These are phyloP conservation scores for Bertia moriformis DNA, from an alignment of 2,329 filamentous ascomycete genomes.

Conservation along the genomic window DNA sequence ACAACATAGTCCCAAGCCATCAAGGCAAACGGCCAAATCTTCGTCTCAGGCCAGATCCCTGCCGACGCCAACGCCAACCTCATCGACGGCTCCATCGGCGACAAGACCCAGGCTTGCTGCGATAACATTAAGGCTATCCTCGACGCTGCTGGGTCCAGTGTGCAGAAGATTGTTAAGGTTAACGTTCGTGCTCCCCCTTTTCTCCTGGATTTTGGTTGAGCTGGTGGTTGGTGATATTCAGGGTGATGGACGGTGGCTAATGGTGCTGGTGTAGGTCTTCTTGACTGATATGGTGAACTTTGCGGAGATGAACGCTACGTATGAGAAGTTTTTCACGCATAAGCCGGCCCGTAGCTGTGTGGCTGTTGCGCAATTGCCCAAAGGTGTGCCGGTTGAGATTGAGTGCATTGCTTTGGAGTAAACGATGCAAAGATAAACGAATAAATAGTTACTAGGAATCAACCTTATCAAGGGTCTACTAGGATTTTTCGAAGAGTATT, in stretches of 20 bases:
- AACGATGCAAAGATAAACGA: conserved; percentile 4
- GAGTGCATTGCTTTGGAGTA: conserved; percentile 67
- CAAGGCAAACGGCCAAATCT: conserved; percentile 50
- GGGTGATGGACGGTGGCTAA: no score
- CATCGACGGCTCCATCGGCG: conserved; percentile 41
- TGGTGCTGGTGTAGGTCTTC: conserved; percentile 40
- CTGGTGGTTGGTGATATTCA: not conserved
- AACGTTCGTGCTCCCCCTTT: conserved; percentile 25
- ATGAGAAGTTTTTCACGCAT: conserved; percentile 68
- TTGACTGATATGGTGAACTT: conserved; percentile 85
- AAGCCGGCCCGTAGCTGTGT: conserved; percentile 80
- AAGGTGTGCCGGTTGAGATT: conserved; percentile 77
- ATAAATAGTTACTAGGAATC: no score
- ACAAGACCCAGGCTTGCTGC: conserved; percentile 50
- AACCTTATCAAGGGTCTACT: no score
- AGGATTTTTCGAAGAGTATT: no score
- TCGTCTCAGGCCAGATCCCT: conserved; percentile 63
- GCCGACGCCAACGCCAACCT: conserved; percentile 39
- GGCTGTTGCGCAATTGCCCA: conserved; percentile 75
- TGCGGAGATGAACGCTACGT: conserved; percentile 66
- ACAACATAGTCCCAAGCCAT: conserved; percentile 43
- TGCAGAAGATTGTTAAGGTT: conserved; percentile 77
- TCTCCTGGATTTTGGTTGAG: not conserved
- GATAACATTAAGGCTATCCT: conserved; percentile 76
- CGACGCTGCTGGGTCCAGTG: conserved; percentile 61